Conservation (phyloP, 306 rosid species). For the Lablab purpureus region DNA sequence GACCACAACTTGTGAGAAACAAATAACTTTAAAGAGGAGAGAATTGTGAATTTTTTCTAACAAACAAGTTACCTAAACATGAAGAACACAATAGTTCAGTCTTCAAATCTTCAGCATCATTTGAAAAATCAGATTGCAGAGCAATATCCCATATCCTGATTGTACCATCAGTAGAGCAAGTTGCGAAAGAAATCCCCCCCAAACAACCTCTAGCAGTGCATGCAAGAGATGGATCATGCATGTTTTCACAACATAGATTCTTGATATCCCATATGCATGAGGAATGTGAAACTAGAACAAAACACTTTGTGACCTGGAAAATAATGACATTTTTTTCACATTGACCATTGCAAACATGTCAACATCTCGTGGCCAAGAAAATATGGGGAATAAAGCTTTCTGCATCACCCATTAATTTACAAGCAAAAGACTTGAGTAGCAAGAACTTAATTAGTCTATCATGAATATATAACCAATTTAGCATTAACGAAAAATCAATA, state of each 20-base stretch:
- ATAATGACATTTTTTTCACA: conserved; percentile 33
- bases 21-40: conserved; percentile 25
- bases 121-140: conserved; percentile 58
- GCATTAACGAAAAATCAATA: not conserved
- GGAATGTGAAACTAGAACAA: conserved; percentile 79
- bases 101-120: conserved; percentile 47
- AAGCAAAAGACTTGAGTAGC: conserved; percentile 32
- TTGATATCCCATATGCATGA: conserved; percentile 88
- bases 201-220: conserved; percentile 86
- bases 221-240: conserved; percentile 76
- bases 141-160: conserved; percentile 87
- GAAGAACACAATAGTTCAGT: conserved; percentile 54
- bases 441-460: conserved; percentile 12
- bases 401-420: conserved; percentile 27
- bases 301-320: conserved; percentile 70
- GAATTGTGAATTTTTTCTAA: conserved; percentile 22
- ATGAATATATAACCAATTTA: conserved; percentile 17
- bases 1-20: conserved; percentile 32
- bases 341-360: conserved; percentile 31
- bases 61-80: conserved; percentile 58
- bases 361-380: conserved; percentile 14
- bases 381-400: not conserved
- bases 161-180: conserved; percentile 83
- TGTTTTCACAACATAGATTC: conserved; percentile 79
- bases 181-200: conserved; percentile 83